Percentiles rank a stretch among this genome's conserved stretches.
These are phyloP conservation scores for Trametopsis cervina DNA, from an alignment of 768 basidiomycete species.

Conservation along the genomic window DNA sequence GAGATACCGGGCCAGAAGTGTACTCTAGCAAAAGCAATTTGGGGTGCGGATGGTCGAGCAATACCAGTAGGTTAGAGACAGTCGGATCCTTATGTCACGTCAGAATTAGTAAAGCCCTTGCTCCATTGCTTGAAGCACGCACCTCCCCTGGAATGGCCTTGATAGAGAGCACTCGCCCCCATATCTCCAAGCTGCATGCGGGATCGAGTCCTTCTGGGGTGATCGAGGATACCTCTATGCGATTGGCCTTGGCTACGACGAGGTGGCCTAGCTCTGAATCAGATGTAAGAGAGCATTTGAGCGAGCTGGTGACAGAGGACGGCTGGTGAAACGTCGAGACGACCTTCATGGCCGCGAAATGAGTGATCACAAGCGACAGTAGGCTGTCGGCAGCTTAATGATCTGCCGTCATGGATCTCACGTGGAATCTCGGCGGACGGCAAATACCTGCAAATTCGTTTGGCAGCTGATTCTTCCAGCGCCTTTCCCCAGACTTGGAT, in stretches of 20 bases:
- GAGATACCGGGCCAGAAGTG: slow-evolving; percentile 25
- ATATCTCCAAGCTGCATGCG: slow-evolving; percentile 57
- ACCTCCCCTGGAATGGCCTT: slow-evolving; percentile 51
- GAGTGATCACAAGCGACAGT: no score
- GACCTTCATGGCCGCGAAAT: slow-evolving; percentile 50
- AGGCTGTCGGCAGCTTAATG: neutral
- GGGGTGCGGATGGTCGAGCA: slow-evolving; percentile 74
- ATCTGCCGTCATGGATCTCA: no score
- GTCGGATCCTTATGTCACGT: slow-evolving; percentile 7
- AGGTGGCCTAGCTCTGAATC: slow-evolving; percentile 50
- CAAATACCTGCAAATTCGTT: no score
- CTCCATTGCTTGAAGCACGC: slow-evolving; percentile 16
- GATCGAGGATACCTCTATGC: slow-evolving; percentile 63
- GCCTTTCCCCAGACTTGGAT: no score
- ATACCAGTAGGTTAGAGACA: slow-evolving; percentile 50
- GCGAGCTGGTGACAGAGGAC: slow-evolving; percentile 62
- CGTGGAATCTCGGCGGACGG: no score
- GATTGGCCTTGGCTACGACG: slow-evolving; percentile 59
- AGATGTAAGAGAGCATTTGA: slow-evolving; percentile 58
- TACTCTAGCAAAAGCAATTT: slow-evolving; percentile 61
- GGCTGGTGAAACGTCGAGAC: slow-evolving; percentile 73
- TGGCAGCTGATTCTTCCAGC: no score
- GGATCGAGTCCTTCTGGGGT: slow-evolving; percentile 50
- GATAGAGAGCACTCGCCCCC: slow-evolving; percentile 58
- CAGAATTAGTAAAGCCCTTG: slow-evolving; percentile 3